Evolutionary conservation across 495 filamentous ascomycete genomes (phyloP), one percentile per base, ranked within the genome.

Genomic region (Cetradonia linearis): DNA sequence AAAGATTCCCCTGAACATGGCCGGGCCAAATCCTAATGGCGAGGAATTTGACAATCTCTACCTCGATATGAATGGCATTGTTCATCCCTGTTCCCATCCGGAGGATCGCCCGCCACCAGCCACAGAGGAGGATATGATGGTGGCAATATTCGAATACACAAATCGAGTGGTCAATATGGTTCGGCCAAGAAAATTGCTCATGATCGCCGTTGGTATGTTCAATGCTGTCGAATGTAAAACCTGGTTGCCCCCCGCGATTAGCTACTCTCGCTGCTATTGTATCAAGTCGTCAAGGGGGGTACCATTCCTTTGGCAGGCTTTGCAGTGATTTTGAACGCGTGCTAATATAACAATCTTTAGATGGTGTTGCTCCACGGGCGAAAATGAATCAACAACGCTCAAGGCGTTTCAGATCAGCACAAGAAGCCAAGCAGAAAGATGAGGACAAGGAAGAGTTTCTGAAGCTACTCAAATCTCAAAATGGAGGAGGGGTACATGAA

Each of bases 31-130:
- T 71, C 93, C 93, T 7, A 99, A 99, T 75, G 91, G 91, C 71
- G 93, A 96, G 72, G 91, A 97, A 70, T 88, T 92, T 67, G 92
- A 99, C 72, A 99, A 97, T 69, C 78, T 99, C 3, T 99, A 97
- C 68, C 82, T 99, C 56, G 93, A 99, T 69, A 97, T 99, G 93
- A 99, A 99, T 75, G 93, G 93, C 70, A 99, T 99, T 65, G 93
- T 99, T 48, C 93, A 99, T 81, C 94, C 94, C 2, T 99, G 93
- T 75, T 95, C 91, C 6, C 93, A 99, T 73, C 93, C 93, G 2
- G 93, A 99, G 72, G 92, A 96, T 64, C 85, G 80, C 62, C 89
- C 93, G 4, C 81, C 93, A 5, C 93, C 93, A 31, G 86, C 86
- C 67, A 91, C 89, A 46, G 93, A 99, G 76, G 88, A 93, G 71